Percentiles rank a stretch among this genome's conserved stretches.
Evolutionary conservation across 2,329 filamentous ascomycete genomes (phyloP).

Genomic region (Juglanconis sp.): DNA sequence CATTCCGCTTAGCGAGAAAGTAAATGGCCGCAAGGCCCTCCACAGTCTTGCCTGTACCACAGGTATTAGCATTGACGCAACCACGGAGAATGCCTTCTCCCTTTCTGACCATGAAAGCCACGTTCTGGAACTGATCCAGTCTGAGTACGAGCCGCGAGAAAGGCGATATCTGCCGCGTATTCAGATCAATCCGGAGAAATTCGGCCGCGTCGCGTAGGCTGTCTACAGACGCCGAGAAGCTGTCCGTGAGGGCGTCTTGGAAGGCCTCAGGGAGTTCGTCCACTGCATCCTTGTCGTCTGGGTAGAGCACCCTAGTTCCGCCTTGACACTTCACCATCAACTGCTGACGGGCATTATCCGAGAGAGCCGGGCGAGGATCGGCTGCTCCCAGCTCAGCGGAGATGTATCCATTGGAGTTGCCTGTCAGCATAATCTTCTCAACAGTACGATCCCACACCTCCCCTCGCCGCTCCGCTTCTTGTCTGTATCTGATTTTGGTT

Average conservation of each 20-base stretch:
- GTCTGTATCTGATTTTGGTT: too few relatives aligned
- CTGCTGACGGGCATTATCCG: background rate
- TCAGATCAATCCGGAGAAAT: background rate
- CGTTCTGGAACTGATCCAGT: constrained; percentile 5
- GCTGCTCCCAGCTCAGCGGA: background rate
- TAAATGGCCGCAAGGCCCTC: constrained; percentile 4
- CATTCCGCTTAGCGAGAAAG: background rate
- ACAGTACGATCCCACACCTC: background rate
- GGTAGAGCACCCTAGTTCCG: background rate
- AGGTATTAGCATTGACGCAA: background rate
- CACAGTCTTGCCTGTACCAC: constrained; percentile 1
- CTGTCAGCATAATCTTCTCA: background rate
- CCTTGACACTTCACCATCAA: background rate
- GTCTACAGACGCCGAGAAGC: background rate
- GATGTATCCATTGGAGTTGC: background rate
- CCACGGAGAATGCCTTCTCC: background rate
- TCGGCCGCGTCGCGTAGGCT: background rate
- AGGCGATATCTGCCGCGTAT: background rate
- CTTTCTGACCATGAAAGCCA: constrained; percentile 6
- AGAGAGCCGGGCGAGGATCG: background rate
- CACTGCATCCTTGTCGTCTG: background rate
- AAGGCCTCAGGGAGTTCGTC: background rate
- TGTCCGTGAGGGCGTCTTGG: background rate
- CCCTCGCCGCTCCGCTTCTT: too few relatives aligned
- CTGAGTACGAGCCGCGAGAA: background rate